Evolutionary conservation across 345 rosid genomes (phyloP), one percentile per base, ranked within the genome.

Genomic region (Litchi chinensis): DNA sequence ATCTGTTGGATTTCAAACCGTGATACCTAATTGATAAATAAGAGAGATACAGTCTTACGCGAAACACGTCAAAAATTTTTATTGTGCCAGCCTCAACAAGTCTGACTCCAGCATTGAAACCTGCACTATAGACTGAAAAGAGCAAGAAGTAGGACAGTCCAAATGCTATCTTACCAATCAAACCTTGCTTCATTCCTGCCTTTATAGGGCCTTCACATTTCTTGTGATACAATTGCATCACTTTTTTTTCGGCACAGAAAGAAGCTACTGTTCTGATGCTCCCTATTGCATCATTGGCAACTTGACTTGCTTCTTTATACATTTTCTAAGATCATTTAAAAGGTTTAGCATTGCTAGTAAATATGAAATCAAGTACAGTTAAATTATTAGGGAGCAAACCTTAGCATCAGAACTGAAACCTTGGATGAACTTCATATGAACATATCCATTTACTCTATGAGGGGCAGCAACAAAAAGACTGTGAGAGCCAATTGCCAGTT

Each of bases 251-350:
- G 0, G 93, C 95, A 43, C 97, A 90, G 80, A 92, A 94, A 41
- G 98, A 94, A 15, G 95, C 93, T 2, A 92, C 89, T 6, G 97
- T 94, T 84, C 97, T 86, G 50, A 94, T 94, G 28, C 95, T 87
- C n/a, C 94, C 95, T 21, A 92, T 91, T 0, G 98, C 97, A 71
- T 94, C 97, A n/a, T 83, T 88, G 1, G 97, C 98, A 75, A 94
- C 94, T 83, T 94, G 98, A 76, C 97, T 89, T 16, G 97, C 95
- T 73, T 91, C 95, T 85, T 92, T 97, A 11, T 92, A 92, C 90
- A 85, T 81, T 57, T 76, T 76, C 98, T 94, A 87, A 79, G 82
- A 70, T 39, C 46, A 71, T 60, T 73, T 15, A 37, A 6, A 26
- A 11, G 9, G 39, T 81, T 54, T 22, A 75, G 24, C 28, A 8